Percentiles rank a stretch among this genome's conserved stretches.
phyloP scores from a whole-genome alignment of 192 early-diverging fungal genomes.

The Mortierella antarctica region DNA sequence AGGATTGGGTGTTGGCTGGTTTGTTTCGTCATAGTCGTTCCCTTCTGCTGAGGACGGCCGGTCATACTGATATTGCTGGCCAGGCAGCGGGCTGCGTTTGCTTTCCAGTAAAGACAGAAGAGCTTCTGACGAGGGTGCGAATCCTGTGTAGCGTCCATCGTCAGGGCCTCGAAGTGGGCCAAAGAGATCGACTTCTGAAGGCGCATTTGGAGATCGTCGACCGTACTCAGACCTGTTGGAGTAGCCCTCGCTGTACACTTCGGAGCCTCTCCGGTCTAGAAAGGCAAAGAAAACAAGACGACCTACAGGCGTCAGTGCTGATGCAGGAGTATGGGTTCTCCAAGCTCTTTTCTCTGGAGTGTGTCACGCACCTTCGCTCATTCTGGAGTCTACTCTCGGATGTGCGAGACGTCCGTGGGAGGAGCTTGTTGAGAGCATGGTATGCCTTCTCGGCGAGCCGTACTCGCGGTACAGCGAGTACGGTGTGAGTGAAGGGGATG shows the following conservation, averaged over 20 bases:
- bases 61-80: slow-evolving; percentile 39
- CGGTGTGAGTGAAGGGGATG: not conserved
- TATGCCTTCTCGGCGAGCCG: slow-evolving; percentile 6
- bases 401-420: slow-evolving; percentile 26
- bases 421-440: slow-evolving; percentile 1
- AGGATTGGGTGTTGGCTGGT: slow-evolving; percentile 27
- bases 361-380: slow-evolving; percentile 23
- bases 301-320: no score
- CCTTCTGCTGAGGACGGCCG: not conserved
- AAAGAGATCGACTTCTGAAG: slow-evolving; percentile 49
- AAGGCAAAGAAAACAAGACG: no score
- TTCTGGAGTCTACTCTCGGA: slow-evolving; percentile 5
- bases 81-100: slow-evolving; percentile 49
- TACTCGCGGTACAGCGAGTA: slow-evolving; percentile 13
- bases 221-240: slow-evolving; percentile 27
- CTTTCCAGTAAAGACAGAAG: slow-evolving; percentile 74
- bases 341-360: no score
- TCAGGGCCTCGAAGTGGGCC: slow-evolving; percentile 60
- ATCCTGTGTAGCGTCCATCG: slow-evolving; percentile 76
- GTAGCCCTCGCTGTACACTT: slow-evolving; percentile 39
- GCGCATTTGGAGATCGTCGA: slow-evolving; percentile 14
- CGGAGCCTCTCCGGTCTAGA: slow-evolving; percentile 12
- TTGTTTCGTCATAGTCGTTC: slow-evolving; percentile 8
- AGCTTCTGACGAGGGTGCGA: slow-evolving; percentile 76
- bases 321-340: no score